These are phyloP conservation scores for Desmodesmus armatus DNA, from an alignment of 139 green algal genomes.

Conservation along the genomic window DNA sequence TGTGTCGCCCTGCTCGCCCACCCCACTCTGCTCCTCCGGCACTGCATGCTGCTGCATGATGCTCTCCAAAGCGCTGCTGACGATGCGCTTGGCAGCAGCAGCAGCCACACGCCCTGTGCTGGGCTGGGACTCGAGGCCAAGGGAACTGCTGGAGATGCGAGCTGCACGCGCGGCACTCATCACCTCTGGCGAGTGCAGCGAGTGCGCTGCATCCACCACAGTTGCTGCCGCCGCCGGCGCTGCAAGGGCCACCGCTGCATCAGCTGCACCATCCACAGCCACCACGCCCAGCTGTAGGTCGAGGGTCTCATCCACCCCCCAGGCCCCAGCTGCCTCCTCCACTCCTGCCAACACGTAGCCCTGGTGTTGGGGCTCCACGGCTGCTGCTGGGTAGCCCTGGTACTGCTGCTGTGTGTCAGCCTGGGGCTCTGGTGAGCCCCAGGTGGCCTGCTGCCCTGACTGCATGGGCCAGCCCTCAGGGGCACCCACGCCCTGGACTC, in stretches of 20 bases:
- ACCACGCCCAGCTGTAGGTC: no score
- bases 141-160: not conserved
- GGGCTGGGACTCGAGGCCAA: slow-evolving; percentile 19
- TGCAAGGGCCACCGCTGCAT: not conserved
- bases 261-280: not conserved
- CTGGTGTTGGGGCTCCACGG: not conserved
- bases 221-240: not conserved
- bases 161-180: not conserved
- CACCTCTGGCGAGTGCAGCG: not conserved
- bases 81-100: slow-evolving; percentile 5
- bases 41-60: slow-evolving; percentile 14
- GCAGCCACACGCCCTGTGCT: slow-evolving; percentile 35
- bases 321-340: not conserved
- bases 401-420: not conserved
- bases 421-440: not conserved
- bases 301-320: not conserved
- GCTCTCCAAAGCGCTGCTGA: slow-evolving; percentile 3
- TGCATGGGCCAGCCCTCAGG: no score
- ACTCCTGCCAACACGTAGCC: not conserved
- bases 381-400: not conserved
- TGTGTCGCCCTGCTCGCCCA: no score
- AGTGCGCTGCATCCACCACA: not conserved
- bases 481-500: not conserved
- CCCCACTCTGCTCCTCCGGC: slow-evolving; percentile 8
- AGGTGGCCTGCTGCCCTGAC: not conserved